Base-by-base conservation (phyloP, 768 basidiomycete species). In the Mycena kentingensis region DNA sequence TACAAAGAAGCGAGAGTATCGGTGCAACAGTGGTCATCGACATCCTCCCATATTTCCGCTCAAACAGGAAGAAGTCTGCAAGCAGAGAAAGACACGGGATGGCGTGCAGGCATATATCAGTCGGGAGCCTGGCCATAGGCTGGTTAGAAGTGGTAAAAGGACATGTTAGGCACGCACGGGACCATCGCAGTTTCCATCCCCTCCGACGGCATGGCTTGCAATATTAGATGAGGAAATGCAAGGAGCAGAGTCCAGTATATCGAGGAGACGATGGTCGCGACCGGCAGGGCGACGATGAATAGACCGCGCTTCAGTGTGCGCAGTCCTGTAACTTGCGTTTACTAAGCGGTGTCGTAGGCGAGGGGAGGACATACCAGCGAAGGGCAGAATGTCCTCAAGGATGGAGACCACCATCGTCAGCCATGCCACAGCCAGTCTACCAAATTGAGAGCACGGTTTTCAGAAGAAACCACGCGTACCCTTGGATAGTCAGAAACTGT, bases 401-500 rank as follows among this genome's bases (percentile, higher is more conserved):
- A 73, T 57, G 27, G 71, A 66, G n/a, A 68, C 38, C 2, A 65
- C 45, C 73, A 76, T 73, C 11, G 71, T 70, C 21, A 71, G 25
- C 46, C 65, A 70, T 12, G 73, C 68, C 6, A 77, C 47, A 36
- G 58, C 64, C 19, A 78, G 68, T 24, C 76, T 77, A 47, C 2
- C 28, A 19, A 19, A n/a, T 13, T 51, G 1, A 37, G 24, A 31
- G n/a, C 44, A 36, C 45, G 26, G 49, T 41, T 22, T 28, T 37
- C 12, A 15, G 41, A 21, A 42, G 24, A 15, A 22, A 13, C 15
- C 29, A 29, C 7, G 63, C 77, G 18, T 54, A 84, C 89, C 87
- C 88, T 68, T 89, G 83, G 58, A 91, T 87, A 1, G 91, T 93
- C 48, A 93, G 70, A 63, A 81, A 93, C 65, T 86, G 85, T 41